phyloP scores from a whole-genome alignment of 2,329 filamentous ascomycete genomes.

The Elsinoe perseae region DNA sequence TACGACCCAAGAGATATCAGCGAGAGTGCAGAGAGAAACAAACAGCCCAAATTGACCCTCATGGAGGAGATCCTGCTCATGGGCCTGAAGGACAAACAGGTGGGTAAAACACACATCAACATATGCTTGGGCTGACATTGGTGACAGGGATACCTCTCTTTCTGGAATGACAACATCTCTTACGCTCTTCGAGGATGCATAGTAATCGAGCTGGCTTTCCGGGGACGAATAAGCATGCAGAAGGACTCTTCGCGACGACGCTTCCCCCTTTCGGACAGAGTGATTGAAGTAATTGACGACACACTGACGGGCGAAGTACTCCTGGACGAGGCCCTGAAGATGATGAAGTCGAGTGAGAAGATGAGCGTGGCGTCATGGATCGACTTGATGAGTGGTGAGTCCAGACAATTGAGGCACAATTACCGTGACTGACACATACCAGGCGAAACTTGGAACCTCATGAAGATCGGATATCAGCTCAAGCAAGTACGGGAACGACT shows the following conservation, averaged over 20 bases:
- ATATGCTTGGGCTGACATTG: slow-evolving; percentile 13
- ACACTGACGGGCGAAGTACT: slow-evolving; percentile 94
- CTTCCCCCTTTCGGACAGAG: slow-evolving; percentile 83
- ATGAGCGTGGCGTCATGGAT: slow-evolving; percentile 99
- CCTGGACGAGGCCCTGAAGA: slow-evolving; percentile 94
- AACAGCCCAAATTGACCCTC: slow-evolving; percentile 94
- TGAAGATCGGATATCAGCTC: slow-evolving; percentile 99
- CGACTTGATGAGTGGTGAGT: slow-evolving; percentile 91
- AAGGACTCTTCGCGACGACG: slow-evolving; percentile 87
- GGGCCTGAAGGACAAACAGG: slow-evolving; percentile 97
- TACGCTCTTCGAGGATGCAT: slow-evolving; percentile 97
- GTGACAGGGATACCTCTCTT: slow-evolving; percentile 83
- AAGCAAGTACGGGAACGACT: slow-evolving; percentile 98
- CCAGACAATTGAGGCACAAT: background rate
- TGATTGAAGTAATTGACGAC: slow-evolving; percentile 96
- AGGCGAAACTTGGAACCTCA: slow-evolving; percentile 99
- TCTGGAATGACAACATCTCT: slow-evolving; percentile 99
- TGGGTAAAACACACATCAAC: slow-evolving; percentile 38
- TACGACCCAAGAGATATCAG: slow-evolving; percentile 96
- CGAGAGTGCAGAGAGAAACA: slow-evolving; percentile 90
- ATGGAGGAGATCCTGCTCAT: slow-evolving; percentile 98
- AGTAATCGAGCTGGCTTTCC: slow-evolving; percentile 92
- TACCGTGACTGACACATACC: background rate
- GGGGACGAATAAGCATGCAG: slow-evolving; percentile 96
- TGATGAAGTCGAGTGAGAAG: slow-evolving; percentile 99